Conservation (phyloP, 257 asterid genomes). For the Nemophila menziesii region DNA sequence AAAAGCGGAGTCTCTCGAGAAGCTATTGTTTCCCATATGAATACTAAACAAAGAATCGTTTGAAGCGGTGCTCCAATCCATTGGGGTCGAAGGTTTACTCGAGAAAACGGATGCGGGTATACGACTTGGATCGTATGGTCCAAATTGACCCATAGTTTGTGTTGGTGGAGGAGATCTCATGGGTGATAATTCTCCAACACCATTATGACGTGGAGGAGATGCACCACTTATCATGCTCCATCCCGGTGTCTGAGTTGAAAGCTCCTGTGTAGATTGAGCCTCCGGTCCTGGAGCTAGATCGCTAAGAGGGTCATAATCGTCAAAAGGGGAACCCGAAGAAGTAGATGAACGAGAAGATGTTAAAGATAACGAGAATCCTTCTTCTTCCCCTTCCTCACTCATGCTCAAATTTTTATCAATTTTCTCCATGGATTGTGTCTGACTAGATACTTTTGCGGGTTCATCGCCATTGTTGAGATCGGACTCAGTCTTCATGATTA, state of each 20-base stretch:
- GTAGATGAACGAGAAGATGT: neutral
- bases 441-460: neutral
- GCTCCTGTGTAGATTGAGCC: slow-evolving; percentile 1
- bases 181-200: slow-evolving; percentile 9
- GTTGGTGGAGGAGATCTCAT: slow-evolving; percentile 39
- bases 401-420: neutral
- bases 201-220: slow-evolving; percentile 34
- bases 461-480: neutral
- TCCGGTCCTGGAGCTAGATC: slow-evolving; percentile 9
- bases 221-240: slow-evolving; percentile 40
- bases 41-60: slow-evolving; percentile 85
- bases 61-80: slow-evolving; percentile 76
- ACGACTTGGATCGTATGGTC: slow-evolving; percentile 60
- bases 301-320: neutral
- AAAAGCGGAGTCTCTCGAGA: slow-evolving; percentile 34
- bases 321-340: neutral
- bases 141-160: slow-evolving; percentile 37
- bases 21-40: slow-evolving; percentile 67
- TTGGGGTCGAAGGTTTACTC: slow-evolving; percentile 22
- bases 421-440: no score
- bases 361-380: neutral
- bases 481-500: neutral
- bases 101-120: slow-evolving; percentile 69
- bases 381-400: neutral
- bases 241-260: slow-evolving; percentile 14